Conservation (phyloP, 139 green algal genomes). For the Chlorokybus atmophyticus region DNA sequence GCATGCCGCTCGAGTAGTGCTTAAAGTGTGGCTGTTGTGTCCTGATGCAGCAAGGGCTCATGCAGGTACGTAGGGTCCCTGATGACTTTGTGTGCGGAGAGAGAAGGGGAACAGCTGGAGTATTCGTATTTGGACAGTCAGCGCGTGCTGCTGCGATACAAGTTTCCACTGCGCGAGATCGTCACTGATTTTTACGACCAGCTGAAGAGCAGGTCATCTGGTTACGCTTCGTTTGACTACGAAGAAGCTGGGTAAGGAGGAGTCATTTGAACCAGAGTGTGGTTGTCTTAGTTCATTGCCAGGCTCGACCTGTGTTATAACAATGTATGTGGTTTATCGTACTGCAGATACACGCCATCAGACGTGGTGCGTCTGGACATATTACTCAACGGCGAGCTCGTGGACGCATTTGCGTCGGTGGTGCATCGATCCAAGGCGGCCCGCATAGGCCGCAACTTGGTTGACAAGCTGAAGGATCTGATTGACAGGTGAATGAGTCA, state of each 20-base stretch:
- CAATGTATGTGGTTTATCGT: too few relatives aligned
- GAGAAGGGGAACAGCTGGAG: conserved; percentile 15
- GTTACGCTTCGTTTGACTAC: conserved; percentile 88
- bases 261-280: too few relatives aligned
- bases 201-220: conserved; percentile 61
- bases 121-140: neutral
- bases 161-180: conserved; percentile 29
- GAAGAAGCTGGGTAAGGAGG: conserved; percentile 56
- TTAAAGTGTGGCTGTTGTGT: too few relatives aligned
- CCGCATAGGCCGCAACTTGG: conserved; percentile 11
- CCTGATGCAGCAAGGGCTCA: too few relatives aligned
- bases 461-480: conserved; percentile 20
- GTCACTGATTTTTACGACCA: conserved; percentile 64
- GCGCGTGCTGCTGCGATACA: conserved; percentile 45
- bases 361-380: conserved; percentile 78
- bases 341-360: conserved; percentile 19
- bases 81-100: conserved; percentile 15
- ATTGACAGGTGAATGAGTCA: conserved; percentile 16
- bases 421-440: conserved; percentile 43
- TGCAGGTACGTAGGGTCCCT: conserved; percentile 13
- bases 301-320: too few relatives aligned
- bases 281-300: too few relatives aligned
- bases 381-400: conserved; percentile 60
- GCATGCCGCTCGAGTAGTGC: too few relatives aligned
- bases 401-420: conserved; percentile 71